A percentile compares a stretch with the other conserved stretches of the same genome.
These are phyloP conservation scores for Geranomyces michiganensis DNA, from an alignment of 192 early-diverging fungal genomes.

Conservation along the genomic window DNA sequence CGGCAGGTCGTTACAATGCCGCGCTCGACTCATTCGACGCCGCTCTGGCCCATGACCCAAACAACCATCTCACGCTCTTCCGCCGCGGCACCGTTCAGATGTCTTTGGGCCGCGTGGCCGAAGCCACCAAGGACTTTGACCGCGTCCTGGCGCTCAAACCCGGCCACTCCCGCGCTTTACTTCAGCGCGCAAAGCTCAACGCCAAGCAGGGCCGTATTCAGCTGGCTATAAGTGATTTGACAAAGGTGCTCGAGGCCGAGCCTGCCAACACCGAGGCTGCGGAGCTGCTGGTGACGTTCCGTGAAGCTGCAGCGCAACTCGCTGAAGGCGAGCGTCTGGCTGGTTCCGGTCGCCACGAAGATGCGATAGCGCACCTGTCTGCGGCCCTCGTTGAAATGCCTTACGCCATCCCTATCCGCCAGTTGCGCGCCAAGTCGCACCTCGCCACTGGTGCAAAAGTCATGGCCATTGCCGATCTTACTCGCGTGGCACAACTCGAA, in stretches of 20 bases:
- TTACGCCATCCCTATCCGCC: constrained; percentile 50
- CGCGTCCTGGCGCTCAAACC: constrained; percentile 78
- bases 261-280: constrained; percentile 28
- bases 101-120: constrained; percentile 66
- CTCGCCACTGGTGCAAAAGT: constrained; percentile 74
- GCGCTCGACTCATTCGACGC: constrained; percentile 65
- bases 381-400: constrained; percentile 29
- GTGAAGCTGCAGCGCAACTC: constrained; percentile 49
- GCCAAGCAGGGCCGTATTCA: constrained; percentile 68
- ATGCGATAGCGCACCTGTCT: constrained; percentile 37
- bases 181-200: constrained; percentile 74
- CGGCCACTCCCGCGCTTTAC: constrained; percentile 77
- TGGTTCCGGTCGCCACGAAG: constrained; percentile 43
- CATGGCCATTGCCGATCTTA: constrained; percentile 80
- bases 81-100: constrained; percentile 84
- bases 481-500: constrained; percentile 72
- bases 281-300: constrained; percentile 36
- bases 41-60: constrained; percentile 73
- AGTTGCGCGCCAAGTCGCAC: constrained; percentile 75
- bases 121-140: constrained; percentile 82
- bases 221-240: constrained; percentile 66
- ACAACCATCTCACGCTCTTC: constrained; percentile 85
- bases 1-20: constrained; percentile 50
- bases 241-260: constrained; percentile 41
- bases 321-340: constrained; percentile 40